phyloP scores from a whole-genome alignment of 208 protist species.

The Crithidia expoeki region DNA sequence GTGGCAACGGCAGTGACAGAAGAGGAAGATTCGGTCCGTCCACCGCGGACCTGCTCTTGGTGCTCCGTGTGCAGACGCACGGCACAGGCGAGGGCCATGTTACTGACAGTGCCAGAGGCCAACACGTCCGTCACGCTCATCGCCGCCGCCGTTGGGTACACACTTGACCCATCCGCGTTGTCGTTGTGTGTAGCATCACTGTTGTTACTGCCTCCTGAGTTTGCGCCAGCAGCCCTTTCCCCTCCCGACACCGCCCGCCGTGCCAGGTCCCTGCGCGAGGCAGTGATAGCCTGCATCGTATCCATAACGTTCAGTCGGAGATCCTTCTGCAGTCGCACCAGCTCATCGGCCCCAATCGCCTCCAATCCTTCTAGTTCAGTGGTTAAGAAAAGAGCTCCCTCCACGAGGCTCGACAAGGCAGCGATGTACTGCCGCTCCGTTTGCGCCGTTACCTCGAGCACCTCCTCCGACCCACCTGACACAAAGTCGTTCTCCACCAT shows the following conservation, averaged over 20 bases:
- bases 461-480: slow-evolving; percentile 27
- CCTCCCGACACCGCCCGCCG: background rate
- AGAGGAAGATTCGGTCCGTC: background rate
- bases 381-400: slow-evolving; percentile 48
- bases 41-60: slow-evolving; percentile 5
- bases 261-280: slow-evolving; percentile 49
- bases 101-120: slow-evolving; percentile 44
- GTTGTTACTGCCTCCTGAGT: background rate
- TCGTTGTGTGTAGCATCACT: background rate
- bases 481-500: slow-evolving; percentile 23
- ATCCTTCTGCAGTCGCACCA: slow-evolving; percentile 46
- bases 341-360: slow-evolving; percentile 37
- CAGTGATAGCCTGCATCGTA: slow-evolving; percentile 49
- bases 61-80: slow-evolving; percentile 60
- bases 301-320: slow-evolving; percentile 52
- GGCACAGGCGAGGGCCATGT: slow-evolving; percentile 69
- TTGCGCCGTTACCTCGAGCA: slow-evolving; percentile 37
- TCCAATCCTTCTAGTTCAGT: slow-evolving; percentile 66
- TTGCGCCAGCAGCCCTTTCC: background rate
- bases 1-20: background rate
- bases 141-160: slow-evolving; percentile 63
- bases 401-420: slow-evolving; percentile 43
- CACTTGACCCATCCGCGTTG: slow-evolving; percentile 10
- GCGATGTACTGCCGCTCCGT: slow-evolving; percentile 50
- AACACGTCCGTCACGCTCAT: slow-evolving; percentile 61